Percentiles rank a stretch among this genome's conserved stretches.
These are phyloP conservation scores for Epithele typhae DNA, from an alignment of 768 basidiomycete genomes.

Conservation along the genomic window DNA sequence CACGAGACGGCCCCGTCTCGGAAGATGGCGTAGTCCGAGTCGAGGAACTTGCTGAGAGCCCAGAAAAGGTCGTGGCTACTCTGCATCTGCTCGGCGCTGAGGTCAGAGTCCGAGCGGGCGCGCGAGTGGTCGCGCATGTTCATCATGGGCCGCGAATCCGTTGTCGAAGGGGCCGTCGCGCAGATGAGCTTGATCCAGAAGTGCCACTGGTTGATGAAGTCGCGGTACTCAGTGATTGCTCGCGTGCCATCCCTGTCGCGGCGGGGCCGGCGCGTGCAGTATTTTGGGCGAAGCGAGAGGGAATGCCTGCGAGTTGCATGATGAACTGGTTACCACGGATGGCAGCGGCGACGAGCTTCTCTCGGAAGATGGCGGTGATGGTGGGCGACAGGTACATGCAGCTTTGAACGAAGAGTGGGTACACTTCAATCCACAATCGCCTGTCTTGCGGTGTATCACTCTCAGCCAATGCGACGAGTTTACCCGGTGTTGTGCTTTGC, in stretches of 20 bases:
- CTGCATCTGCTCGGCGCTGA: slow-evolving; percentile 78
- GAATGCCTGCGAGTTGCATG: slow-evolving; percentile 70
- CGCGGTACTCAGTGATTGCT: slow-evolving; percentile 51
- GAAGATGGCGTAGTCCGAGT: slow-evolving; percentile 79
- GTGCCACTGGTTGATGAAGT: slow-evolving; percentile 72
- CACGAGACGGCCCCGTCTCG: slow-evolving; percentile 85
- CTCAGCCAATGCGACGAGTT: slow-evolving; percentile 66
- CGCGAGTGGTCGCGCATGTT: slow-evolving; percentile 61
- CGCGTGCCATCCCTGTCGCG: slow-evolving; percentile 47
- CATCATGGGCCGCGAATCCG: slow-evolving; percentile 55
- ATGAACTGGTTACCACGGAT: slow-evolving; percentile 70
- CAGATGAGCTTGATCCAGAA: slow-evolving; percentile 84
- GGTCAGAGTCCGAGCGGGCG: slow-evolving; percentile 66
- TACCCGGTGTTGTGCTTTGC: slow-evolving; percentile 47
- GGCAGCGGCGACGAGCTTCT: slow-evolving; percentile 62
- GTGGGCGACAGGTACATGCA: slow-evolving; percentile 46
- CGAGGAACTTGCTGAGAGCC: slow-evolving; percentile 82
- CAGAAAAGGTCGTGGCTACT: slow-evolving; percentile 81
- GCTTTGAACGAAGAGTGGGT: slow-evolving; percentile 56
- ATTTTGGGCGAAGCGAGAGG: slow-evolving; percentile 46
- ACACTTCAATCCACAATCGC: slow-evolving; percentile 71
- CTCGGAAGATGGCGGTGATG: slow-evolving; percentile 51
- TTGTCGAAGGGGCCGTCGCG: slow-evolving; percentile 60
- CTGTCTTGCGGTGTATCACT: slow-evolving; percentile 65
- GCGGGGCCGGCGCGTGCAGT: slow-evolving; percentile 36